Conservation (phyloP, 1,284 basidiomycete genomes). For the Moesziomyces parantarcticus region DNA sequence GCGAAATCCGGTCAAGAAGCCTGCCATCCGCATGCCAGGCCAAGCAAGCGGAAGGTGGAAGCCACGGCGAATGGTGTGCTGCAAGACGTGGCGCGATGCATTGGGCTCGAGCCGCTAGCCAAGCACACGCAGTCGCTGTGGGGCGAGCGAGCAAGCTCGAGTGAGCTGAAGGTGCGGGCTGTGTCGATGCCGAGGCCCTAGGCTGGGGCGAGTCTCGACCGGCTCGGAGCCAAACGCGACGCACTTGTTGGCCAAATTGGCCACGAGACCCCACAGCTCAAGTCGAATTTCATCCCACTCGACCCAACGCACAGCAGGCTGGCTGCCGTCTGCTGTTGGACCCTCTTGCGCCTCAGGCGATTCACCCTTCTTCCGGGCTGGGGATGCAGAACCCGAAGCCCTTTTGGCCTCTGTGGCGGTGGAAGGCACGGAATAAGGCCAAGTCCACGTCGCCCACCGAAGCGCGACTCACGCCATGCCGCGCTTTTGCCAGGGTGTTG, state of each 20-base stretch:
- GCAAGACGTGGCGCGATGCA: no score
- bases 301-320: neutral
- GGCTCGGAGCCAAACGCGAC: conserved; percentile 7
- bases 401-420: no score
- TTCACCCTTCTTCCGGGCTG: neutral
- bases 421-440: no score
- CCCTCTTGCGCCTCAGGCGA: neutral
- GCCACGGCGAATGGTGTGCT: no score
- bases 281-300: conserved; percentile 1
- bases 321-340: conserved; percentile 2
- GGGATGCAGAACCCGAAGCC: no score
- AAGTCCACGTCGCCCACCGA: no score
- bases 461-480: no score
- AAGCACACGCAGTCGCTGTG: neutral
- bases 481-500: neutral
- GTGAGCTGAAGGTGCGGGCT: conserved; percentile 6
- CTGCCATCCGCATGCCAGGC: no score
- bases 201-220: no score
- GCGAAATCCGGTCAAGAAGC: no score
- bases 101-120: no score
- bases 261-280: conserved; percentile 40
- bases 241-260: conserved; percentile 10
- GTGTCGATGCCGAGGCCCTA: conserved; percentile 12
- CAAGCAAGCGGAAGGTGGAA: no score
- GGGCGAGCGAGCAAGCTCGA: neutral